Percentiles rank a stretch among this genome's conserved stretches.
phyloP scores from a whole-genome alignment of 1,284 basidiomycete species.

The Leccinum fuscescens region DNA sequence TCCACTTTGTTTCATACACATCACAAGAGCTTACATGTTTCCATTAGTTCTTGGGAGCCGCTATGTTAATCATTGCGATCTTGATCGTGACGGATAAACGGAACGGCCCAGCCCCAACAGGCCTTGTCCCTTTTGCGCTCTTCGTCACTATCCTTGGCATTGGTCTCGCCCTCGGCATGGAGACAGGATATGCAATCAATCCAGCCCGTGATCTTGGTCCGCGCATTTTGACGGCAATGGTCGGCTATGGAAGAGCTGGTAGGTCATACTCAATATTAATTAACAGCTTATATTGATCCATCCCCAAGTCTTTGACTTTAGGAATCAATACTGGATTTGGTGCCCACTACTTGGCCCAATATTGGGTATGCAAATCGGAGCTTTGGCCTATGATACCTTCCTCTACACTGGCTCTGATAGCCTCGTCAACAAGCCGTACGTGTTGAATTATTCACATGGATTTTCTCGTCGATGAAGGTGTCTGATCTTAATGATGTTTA shows the following conservation, averaged over 20 bases:
- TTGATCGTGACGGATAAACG: constrained; percentile 44
- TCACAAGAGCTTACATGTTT: constrained; percentile 1
- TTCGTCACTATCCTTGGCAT: constrained; percentile 58
- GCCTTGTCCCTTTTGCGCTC: constrained; percentile 52
- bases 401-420: constrained; percentile 55
- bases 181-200: constrained; percentile 64
- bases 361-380: constrained; percentile 52
- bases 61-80: constrained; percentile 51
- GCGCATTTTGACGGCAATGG: constrained; percentile 56
- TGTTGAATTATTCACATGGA: neutral
- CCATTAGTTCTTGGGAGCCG: constrained; percentile 54
- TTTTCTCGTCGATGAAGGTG: neutral
- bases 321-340: constrained; percentile 77
- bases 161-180: constrained; percentile 51
- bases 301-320: constrained; percentile 43
- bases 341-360: constrained; percentile 61
- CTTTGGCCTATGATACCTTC: constrained; percentile 52
- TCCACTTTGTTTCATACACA: constrained; percentile 8
- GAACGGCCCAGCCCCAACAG: constrained; percentile 47
- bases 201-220: constrained; percentile 67
- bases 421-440: constrained; percentile 51
- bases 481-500: constrained; percentile 3
- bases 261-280: constrained; percentile 1
- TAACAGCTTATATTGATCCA: neutral
- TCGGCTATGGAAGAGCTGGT: constrained; percentile 55